These are phyloP conservation scores for Fallopia convolvulus DNA, from an alignment of 148 eudicot species.

Conservation along the genomic window DNA sequence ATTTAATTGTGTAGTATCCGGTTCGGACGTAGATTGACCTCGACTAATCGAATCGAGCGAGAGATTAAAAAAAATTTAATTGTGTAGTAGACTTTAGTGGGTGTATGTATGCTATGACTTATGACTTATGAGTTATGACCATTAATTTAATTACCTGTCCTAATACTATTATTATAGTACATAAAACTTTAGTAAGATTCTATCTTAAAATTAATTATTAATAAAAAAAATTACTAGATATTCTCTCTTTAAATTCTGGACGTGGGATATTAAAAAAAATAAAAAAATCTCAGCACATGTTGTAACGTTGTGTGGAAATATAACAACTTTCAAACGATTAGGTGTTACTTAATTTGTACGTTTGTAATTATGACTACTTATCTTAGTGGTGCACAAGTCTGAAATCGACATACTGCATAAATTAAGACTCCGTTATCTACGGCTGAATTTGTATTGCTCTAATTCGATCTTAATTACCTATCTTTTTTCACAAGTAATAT, in stretches of 20 bases:
- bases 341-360: constrained; percentile 6
- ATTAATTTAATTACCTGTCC: constrained; percentile 2
- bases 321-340: not conserved
- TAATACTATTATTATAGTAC: not conserved
- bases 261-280: too few relatives aligned
- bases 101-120: not conserved
- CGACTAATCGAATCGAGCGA: too few relatives aligned
- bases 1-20: not conserved
- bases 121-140: too few relatives aligned
- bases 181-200: too few relatives aligned
- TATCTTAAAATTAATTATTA: too few relatives aligned
- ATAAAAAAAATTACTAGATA: too few relatives aligned
- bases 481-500: not conserved
- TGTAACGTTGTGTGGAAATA: too few relatives aligned
- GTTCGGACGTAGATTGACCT: too few relatives aligned
- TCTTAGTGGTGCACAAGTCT: not conserved
- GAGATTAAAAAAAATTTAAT: too few relatives aligned
- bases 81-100: not conserved
- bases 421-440: not conserved
- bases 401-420: not conserved
- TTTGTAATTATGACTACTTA: not conserved
- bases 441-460: not conserved
- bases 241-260: too few relatives aligned
- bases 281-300: too few relatives aligned
- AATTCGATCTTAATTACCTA: not conserved